These are phyloP conservation scores for Schizochytrium sp. DNA, from an alignment of 108 stramenopile genomes.

Conservation along the genomic window DNA sequence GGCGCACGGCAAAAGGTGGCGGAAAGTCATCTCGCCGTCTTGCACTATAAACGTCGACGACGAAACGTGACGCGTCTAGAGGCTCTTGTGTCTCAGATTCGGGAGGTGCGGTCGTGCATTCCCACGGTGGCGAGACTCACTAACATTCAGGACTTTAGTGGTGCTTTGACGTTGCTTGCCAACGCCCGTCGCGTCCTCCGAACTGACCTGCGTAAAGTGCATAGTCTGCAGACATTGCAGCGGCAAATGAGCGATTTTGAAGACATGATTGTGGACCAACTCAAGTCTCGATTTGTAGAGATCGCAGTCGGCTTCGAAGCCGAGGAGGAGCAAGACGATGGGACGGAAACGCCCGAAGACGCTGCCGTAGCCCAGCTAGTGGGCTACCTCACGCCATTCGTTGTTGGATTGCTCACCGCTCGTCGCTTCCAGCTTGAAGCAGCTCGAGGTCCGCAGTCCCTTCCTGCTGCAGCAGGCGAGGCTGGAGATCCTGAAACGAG, in stretches of 20 bases:
- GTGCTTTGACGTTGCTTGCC: neutral
- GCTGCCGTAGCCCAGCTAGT: neutral
- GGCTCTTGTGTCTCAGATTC: neutral
- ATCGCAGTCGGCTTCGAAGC: neutral
- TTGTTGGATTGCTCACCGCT: neutral
- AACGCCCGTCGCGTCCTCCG: neutral
- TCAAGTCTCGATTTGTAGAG: neutral
- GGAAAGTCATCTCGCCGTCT: neutral
- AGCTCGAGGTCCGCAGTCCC: no score
- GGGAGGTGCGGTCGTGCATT: neutral
- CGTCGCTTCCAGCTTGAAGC: neutral
- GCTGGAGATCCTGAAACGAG: no score
- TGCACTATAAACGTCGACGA: neutral
- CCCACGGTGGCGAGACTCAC: neutral
- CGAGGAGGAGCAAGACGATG: neutral
- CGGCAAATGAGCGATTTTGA: slow-evolving; percentile 8
- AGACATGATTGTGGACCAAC: neutral
- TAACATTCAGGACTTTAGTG: neutral
- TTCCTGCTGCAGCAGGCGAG: no score
- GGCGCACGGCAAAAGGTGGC: neutral
- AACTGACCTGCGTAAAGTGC: neutral
- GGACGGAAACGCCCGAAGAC: neutral
- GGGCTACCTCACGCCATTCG: neutral
- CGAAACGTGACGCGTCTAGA: neutral
- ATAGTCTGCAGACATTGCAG: neutral